These are phyloP conservation scores for Colletotrichum costaricense DNA, from an alignment of 2,329 filamentous ascomycete species.

Conservation along the genomic window DNA sequence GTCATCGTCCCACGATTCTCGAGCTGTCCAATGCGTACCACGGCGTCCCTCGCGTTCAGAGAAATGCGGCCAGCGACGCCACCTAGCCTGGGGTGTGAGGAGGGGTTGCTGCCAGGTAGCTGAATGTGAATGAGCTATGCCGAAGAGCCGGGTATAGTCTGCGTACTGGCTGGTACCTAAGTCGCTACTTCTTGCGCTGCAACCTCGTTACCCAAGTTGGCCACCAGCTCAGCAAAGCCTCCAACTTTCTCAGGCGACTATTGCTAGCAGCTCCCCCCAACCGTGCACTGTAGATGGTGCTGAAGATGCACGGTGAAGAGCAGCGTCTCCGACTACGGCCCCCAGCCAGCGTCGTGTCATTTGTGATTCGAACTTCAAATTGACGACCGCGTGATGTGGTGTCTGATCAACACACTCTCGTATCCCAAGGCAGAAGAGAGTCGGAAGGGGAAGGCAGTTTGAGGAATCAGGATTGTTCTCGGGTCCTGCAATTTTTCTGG, in stretches of 20 bases:
- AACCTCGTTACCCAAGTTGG: constrained; percentile 27
- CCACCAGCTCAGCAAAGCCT: constrained; percentile 22
- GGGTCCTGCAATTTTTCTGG: constrained; percentile 20
- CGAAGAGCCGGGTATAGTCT: constrained; percentile 28
- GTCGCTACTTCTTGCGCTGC: constrained; percentile 29
- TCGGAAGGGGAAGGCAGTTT: background rate
- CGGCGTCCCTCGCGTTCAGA: constrained; percentile 31
- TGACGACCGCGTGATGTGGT: constrained; percentile 4
- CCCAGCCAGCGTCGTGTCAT: background rate
- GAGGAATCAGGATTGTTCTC: constrained; percentile 11
- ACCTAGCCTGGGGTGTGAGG: background rate
- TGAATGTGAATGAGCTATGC: constrained; percentile 14
- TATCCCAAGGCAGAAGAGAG: background rate
- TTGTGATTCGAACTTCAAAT: background rate
- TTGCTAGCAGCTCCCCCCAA: constrained; percentile 3
- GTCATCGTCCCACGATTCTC: constrained; percentile 36
- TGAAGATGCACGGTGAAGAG: background rate
- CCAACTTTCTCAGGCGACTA: background rate
- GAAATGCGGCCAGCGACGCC: constrained; percentile 25
- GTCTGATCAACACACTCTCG: constrained; percentile 1
- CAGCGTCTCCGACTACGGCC: background rate
- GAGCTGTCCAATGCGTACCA: constrained; percentile 23
- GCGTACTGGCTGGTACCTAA: constrained; percentile 11
- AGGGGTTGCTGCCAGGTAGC: constrained; percentile 12
- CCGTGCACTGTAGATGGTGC: constrained; percentile 1